A percentile compares a stretch with the other conserved stretches of the same genome.
These are phyloP conservation scores for Floccularia luteovirens DNA, from an alignment of 768 basidiomycete species.

Conservation along the genomic window DNA sequence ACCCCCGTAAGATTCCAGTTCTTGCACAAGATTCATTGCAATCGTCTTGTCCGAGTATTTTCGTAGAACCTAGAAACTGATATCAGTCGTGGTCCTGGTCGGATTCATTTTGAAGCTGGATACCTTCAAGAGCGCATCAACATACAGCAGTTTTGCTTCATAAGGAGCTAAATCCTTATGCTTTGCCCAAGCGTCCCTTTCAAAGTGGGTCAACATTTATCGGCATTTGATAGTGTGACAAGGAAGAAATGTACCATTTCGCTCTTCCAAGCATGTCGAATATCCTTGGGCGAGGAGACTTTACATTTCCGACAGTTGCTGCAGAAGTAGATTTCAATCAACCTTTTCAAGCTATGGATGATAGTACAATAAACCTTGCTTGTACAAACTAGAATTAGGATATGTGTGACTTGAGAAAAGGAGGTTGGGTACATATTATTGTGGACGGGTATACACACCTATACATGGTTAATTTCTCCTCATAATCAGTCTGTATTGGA, in stretches of 20 bases:
- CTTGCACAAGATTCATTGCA: conserved; percentile 66
- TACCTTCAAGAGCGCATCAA: conserved; percentile 81
- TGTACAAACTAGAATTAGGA: conserved; percentile 88
- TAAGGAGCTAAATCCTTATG: conserved; percentile 72
- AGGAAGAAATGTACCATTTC: conserved; percentile 64
- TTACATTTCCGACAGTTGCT: conserved; percentile 91
- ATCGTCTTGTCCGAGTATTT: conserved; percentile 81
- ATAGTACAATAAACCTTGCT: conserved; percentile 61
- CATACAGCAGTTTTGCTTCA: conserved; percentile 87
- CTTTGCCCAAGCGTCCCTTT: conserved; percentile 93
- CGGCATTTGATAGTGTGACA: neutral
- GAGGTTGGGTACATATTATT: conserved; percentile 1
- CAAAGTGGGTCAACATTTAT: neutral
- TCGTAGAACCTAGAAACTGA: conserved; percentile 56
- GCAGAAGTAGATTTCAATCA: conserved; percentile 8
- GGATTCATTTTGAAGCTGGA: too few relatives aligned
- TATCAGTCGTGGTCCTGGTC: too few relatives aligned
- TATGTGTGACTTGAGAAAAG: conserved; percentile 6
- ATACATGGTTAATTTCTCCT: conserved; percentile 92
- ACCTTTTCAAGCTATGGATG: conserved; percentile 3
- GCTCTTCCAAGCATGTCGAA: conserved; percentile 90
- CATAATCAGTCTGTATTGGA: conserved; percentile 92
- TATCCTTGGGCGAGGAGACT: conserved; percentile 69
- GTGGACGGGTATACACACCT: conserved; percentile 43
- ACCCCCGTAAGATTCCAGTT: conserved; percentile 71